These are phyloP conservation scores for Debaryomycetaceae sp. DNA, from an alignment of 1,139 yeast species.

Conservation along the genomic window DNA sequence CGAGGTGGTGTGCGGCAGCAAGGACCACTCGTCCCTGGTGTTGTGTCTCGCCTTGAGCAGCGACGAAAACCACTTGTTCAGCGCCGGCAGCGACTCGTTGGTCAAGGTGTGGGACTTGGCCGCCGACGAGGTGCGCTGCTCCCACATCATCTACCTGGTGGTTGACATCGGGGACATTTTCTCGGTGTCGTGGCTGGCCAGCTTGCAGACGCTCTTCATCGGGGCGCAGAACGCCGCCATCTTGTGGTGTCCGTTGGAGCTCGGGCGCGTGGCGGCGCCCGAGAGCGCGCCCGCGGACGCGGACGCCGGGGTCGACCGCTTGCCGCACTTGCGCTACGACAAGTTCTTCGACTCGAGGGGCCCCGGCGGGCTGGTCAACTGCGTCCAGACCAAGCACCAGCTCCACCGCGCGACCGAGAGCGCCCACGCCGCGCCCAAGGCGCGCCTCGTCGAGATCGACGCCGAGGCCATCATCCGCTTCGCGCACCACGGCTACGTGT, in stretches of 20 bases:
- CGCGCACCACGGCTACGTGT: constrained; percentile 90
- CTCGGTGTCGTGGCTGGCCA: constrained; percentile 68
- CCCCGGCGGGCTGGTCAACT: constrained; percentile 60
- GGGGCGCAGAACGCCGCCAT: constrained; percentile 94
- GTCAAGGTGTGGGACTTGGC: constrained; percentile 77
- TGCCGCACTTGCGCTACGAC: constrained; percentile 81
- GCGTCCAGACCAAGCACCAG: constrained; percentile 30
- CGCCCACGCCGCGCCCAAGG: constrained; percentile 6
- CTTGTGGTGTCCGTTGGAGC: constrained; percentile 55
- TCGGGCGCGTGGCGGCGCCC: constrained; percentile 1
- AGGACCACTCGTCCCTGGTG: constrained; percentile 70
- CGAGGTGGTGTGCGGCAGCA: constrained; percentile 26
- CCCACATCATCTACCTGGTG: constrained; percentile 70
- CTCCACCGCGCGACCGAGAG: constrained; percentile 13
- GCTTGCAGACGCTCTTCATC: constrained; percentile 59
- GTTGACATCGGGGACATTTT: constrained; percentile 93
- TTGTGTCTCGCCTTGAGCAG: constrained; percentile 58
- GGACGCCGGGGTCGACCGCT: constrained; percentile 25
- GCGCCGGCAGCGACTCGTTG: constrained; percentile 88
- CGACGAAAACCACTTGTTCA: constrained; percentile 62
- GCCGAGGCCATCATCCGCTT: constrained; percentile 62
- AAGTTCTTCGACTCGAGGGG: constrained; percentile 89
- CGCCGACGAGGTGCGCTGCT: constrained; percentile 23
- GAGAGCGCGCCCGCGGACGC: not conserved
- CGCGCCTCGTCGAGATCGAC: constrained; percentile 61